These are phyloP conservation scores for Phytopythium montanum DNA, from an alignment of 352 stramenopile species.

Conservation along the genomic window DNA sequence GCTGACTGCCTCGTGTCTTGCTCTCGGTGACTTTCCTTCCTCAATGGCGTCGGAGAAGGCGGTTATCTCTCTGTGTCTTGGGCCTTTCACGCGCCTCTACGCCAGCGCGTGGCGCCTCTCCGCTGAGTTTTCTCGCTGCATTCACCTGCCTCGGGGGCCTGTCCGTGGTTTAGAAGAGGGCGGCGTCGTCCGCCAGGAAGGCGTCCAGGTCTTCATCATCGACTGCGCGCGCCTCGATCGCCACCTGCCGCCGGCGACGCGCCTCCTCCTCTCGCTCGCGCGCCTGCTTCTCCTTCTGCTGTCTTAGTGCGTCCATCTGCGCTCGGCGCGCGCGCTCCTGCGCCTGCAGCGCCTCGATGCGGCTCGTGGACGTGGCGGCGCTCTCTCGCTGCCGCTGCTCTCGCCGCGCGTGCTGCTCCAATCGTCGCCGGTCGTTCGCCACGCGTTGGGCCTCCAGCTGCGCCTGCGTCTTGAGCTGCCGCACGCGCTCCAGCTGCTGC, in stretches of 20 bases:
- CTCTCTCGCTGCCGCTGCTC: conserved; percentile 26
- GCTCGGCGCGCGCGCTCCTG: conserved; percentile 37
- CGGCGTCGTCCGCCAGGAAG: conserved; percentile 53
- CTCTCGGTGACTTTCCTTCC: too few species aligned
- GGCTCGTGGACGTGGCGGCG: conserved; percentile 31
- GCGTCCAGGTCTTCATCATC: conserved; percentile 55
- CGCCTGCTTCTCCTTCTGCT: conserved; percentile 21
- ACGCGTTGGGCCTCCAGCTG: conserved; percentile 36
- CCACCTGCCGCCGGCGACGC: conserved; percentile 28
- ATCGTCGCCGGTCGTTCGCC: conserved; percentile 30
- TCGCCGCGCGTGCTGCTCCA: conserved; percentile 38
- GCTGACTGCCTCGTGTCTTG: too few species aligned
- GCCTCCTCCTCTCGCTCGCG: conserved; percentile 28
- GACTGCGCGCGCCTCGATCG: conserved; percentile 34
- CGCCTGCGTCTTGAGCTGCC: conserved; percentile 34
- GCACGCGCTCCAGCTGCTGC: conserved; percentile 41
- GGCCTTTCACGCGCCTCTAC: too few species aligned
- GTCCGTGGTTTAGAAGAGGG: conserved; percentile 27
- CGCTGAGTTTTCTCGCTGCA: background rate
- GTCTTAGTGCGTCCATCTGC: conserved; percentile 14
- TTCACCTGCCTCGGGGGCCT: too few species aligned
- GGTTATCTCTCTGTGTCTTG: too few species aligned
- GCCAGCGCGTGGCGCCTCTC: too few species aligned
- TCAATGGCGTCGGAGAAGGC: too few species aligned
- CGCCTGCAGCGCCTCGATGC: conserved; percentile 63